These are phyloP conservation scores for Posidonia australis DNA, from an alignment of 106 monocot species.

Conservation along the genomic window DNA sequence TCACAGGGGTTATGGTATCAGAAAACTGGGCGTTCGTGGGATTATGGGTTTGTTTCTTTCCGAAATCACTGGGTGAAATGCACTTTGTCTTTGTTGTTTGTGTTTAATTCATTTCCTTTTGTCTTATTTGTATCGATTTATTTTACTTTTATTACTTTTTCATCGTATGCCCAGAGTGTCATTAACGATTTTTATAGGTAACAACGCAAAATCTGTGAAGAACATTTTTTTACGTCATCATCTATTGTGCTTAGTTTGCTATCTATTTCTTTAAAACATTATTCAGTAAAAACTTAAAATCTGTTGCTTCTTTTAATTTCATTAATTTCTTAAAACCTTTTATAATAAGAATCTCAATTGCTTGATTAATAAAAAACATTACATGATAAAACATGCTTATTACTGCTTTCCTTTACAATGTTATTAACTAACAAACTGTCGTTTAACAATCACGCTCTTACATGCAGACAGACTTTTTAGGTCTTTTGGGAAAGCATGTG, in stretches of 20 bases:
- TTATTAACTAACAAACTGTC: background rate
- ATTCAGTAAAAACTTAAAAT: too few relatives aligned
- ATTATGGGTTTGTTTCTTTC: conserved; percentile 83
- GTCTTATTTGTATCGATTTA: background rate
- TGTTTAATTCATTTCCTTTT: background rate
- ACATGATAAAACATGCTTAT: background rate
- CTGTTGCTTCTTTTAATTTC: too few relatives aligned
- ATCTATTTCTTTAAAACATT: background rate
- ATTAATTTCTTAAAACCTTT: too few relatives aligned
- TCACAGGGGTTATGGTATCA: conserved; percentile 96
- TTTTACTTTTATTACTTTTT: conserved; percentile 1
- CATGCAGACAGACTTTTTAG: conserved; percentile 59
- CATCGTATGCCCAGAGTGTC: conserved; percentile 91
- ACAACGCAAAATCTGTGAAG: background rate
- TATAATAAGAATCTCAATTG: too few relatives aligned
- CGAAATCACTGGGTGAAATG: conserved; percentile 47
- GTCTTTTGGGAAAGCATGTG: conserved; percentile 58
- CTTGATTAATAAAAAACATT: too few relatives aligned
- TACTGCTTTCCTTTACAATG: background rate
- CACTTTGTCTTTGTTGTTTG: background rate
- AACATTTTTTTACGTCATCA: background rate
- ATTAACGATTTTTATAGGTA: conserved; percentile 90
- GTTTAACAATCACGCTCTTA: background rate
- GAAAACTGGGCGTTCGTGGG: conserved; percentile 77
- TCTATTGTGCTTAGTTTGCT: background rate